Conservation (phyloP, 768 basidiomycete genomes). For the Agaricus blazei region DNA sequence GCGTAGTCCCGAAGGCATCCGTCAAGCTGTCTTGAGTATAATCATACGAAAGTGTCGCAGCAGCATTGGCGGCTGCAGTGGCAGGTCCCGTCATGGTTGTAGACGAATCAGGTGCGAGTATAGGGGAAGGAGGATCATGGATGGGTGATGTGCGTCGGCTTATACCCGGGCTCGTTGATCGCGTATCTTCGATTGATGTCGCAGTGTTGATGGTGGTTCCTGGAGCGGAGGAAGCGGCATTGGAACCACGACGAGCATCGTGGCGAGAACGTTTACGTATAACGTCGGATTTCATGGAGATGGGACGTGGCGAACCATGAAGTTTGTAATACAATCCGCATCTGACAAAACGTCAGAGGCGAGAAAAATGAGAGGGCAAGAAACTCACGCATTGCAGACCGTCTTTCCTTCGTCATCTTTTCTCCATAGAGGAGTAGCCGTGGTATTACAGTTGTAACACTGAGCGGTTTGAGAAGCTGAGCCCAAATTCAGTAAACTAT, state of each 20-base stretch:
- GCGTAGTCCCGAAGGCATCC: conserved; percentile 30
- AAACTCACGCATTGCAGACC: conserved; percentile 81
- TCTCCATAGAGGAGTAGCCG: conserved; percentile 84
- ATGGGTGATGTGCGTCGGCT: conserved; percentile 71
- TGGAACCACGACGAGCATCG: conserved; percentile 56
- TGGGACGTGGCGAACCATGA: conserved; percentile 80
- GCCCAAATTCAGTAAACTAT: not conserved
- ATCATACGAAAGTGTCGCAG: conserved; percentile 44
- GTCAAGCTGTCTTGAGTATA: conserved; percentile 35
- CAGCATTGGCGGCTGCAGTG: conserved; percentile 26
- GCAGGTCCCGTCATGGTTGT: no score
- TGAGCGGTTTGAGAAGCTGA: conserved; percentile 44
- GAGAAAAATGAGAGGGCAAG: not conserved
- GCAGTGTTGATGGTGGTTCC: not conserved
- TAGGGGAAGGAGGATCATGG: conserved; percentile 53
- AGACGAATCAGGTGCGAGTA: conserved; percentile 58
- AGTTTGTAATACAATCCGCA: conserved; percentile 85
- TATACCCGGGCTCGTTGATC: conserved; percentile 70
- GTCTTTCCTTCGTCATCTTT: conserved; percentile 92
- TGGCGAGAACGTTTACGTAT: conserved; percentile 85
- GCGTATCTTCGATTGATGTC: conserved; percentile 51
- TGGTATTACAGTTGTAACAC: conserved; percentile 89
- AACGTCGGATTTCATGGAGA: conserved; percentile 89
- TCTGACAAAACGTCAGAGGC: conserved; percentile 28
- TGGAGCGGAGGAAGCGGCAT: not conserved